Conservation (phyloP, 2,329 filamentous ascomycete species). For the Dactylonectria estremocensis region DNA sequence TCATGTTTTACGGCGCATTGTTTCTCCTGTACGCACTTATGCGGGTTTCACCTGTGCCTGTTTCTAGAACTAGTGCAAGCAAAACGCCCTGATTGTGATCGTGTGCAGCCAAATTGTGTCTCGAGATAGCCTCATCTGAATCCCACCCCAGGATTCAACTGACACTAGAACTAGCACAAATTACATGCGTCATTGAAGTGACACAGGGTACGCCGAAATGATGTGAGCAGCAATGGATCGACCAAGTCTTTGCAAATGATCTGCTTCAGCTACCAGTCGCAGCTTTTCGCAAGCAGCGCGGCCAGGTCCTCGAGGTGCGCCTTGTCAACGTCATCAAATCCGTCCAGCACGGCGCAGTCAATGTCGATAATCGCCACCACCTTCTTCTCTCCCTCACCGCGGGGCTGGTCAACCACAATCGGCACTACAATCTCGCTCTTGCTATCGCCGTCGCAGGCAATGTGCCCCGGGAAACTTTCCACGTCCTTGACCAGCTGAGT, state of each 20-base stretch:
- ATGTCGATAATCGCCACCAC: conserved; percentile 85
- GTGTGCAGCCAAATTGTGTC: conserved; percentile 13
- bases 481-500: conserved; percentile 82
- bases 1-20: conserved; percentile 26
- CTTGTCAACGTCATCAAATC: conserved; percentile 80
- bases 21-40: conserved; percentile 32
- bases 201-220: neutral
- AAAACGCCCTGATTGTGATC: conserved; percentile 7
- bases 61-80: conserved; percentile 36
- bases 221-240: conserved; percentile 6
- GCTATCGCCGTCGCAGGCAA: conserved; percentile 84
- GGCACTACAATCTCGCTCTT: conserved; percentile 88
- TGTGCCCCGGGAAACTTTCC: conserved; percentile 82
- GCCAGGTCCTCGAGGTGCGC: conserved; percentile 77
- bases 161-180: no score
- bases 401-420: conserved; percentile 61
- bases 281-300: conserved; percentile 69
- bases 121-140: conserved; percentile 16
- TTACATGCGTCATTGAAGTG: conserved; percentile 2
- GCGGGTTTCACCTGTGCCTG: conserved; percentile 29
- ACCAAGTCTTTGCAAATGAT: neutral
- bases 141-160: neutral
- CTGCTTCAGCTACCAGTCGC: conserved; percentile 71
- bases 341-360: conserved; percentile 77
- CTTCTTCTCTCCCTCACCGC: conserved; percentile 54